Conservation (phyloP, 2,329 filamentous ascomycete genomes). For the Didymella glomerata region DNA sequence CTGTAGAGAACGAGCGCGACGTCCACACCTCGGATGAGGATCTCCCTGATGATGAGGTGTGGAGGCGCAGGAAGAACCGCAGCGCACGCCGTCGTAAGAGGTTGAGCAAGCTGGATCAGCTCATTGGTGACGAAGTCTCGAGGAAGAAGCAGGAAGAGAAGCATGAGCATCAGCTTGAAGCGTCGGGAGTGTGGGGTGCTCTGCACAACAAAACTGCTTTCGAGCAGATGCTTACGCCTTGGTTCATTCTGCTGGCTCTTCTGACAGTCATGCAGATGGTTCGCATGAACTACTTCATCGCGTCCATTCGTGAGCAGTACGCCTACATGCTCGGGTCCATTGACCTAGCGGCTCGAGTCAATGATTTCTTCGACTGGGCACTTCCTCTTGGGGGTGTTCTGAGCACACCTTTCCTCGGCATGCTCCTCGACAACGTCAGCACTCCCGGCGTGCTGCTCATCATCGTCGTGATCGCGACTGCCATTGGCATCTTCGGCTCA, state of each 20-base stretch:
- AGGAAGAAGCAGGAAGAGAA: slow-evolving; percentile 66
- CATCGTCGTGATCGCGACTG: slow-evolving; percentile 73
- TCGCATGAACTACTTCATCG: slow-evolving; percentile 88
- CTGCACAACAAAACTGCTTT: slow-evolving; percentile 76
- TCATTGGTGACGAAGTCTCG: slow-evolving; percentile 72
- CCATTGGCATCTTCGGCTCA: slow-evolving; percentile 77
- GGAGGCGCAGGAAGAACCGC: slow-evolving; percentile 51
- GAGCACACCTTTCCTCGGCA: slow-evolving; percentile 83
- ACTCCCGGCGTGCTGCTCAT: slow-evolving; percentile 74
- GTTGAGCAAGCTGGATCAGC: slow-evolving; percentile 72
- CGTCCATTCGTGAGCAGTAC: slow-evolving; percentile 84
- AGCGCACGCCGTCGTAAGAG: slow-evolving; percentile 62
- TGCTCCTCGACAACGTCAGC: slow-evolving; percentile 76
- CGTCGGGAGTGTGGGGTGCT: slow-evolving; percentile 82
- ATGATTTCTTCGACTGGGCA: slow-evolving; percentile 84
- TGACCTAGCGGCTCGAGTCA: slow-evolving; percentile 70
- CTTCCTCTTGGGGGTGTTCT: slow-evolving; percentile 81
- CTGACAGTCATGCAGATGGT: slow-evolving; percentile 72
- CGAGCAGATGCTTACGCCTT: slow-evolving; percentile 78
- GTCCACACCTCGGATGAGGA: slow-evolving; percentile 64
- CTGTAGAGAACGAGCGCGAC: slow-evolving; percentile 49
- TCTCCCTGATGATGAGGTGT: slow-evolving; percentile 59
- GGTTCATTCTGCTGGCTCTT: slow-evolving; percentile 83
- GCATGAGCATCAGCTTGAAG: slow-evolving; percentile 72
- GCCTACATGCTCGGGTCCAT: slow-evolving; percentile 72